phyloP scores from a whole-genome alignment of 2,329 filamentous ascomycete species.

The Nakataea oryzae region DNA sequence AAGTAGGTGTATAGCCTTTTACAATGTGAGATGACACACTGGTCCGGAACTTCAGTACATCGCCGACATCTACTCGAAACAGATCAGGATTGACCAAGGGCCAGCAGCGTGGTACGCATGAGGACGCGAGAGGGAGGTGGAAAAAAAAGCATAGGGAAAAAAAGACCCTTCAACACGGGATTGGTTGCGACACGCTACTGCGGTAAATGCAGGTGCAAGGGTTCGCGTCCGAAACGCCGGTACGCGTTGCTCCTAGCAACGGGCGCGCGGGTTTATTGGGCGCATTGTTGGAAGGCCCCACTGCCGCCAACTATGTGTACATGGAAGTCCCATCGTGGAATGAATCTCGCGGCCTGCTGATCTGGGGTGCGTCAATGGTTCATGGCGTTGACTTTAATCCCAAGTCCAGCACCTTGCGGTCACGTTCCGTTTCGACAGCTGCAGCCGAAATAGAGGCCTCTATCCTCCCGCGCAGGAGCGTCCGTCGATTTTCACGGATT shows the following conservation, averaged over 20 bases:
- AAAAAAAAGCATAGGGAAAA: not conserved
- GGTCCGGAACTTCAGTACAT: no score
- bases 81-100: no score
- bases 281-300: not conserved
- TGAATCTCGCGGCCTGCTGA: not conserved
- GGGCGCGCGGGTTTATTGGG: not conserved
- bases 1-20: no score
- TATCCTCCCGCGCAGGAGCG: no score
- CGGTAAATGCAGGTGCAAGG: not conserved
- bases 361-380: not conserved
- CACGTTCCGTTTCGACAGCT: not conserved
- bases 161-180: not conserved
- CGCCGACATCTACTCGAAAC: no score
- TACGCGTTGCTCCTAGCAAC: not conserved
- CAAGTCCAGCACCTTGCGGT: not conserved
- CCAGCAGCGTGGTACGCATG: no score
- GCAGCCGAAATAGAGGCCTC: not conserved
- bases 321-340: not conserved
- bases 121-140: no score
- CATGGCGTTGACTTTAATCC: not conserved
- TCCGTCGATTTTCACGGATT: no score
- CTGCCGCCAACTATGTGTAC: not conserved
- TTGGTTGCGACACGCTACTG: not conserved
- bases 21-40: no score
- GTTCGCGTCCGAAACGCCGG: not conserved